phyloP scores from a whole-genome alignment of 768 basidiomycete species.

The Boletus rex-veris region DNA sequence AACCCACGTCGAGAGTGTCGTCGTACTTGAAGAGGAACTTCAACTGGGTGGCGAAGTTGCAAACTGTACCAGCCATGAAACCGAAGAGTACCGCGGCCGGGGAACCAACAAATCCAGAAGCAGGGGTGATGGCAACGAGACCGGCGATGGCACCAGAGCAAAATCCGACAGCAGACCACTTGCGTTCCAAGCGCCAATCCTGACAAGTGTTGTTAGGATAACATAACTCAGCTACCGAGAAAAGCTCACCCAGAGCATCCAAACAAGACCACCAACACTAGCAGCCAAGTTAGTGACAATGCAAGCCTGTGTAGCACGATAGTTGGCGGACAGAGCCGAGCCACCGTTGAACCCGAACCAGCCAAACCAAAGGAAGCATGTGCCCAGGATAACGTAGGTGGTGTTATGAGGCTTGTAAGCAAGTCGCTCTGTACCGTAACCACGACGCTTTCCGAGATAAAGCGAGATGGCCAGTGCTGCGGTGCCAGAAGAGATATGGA shows the following conservation, averaged over 20 bases:
- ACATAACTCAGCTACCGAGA: neutral
- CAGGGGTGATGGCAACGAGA: slow-evolving; percentile 88
- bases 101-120: slow-evolving; percentile 74
- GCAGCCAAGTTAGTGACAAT: slow-evolving; percentile 94
- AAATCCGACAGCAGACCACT: slow-evolving; percentile 93
- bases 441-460: slow-evolving; percentile 87
- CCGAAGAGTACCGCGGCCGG: slow-evolving; percentile 87
- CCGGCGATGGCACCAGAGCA: slow-evolving; percentile 94
- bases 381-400: slow-evolving; percentile 90
- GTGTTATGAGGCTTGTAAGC: slow-evolving; percentile 96
- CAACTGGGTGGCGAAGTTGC: slow-evolving; percentile 95
- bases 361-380: slow-evolving; percentile 89
- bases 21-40: slow-evolving; percentile 79
- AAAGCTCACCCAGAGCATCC: slow-evolving; percentile 79
- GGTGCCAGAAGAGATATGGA: slow-evolving; percentile 92
- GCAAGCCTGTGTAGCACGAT: slow-evolving; percentile 84
- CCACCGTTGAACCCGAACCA: slow-evolving; percentile 98
- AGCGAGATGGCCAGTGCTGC: slow-evolving; percentile 89
- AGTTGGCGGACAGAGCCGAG: slow-evolving; percentile 82
- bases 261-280: slow-evolving; percentile 80
- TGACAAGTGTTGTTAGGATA: slow-evolving; percentile 17
- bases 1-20: slow-evolving; percentile 72
- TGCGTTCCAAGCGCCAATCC: slow-evolving; percentile 90
- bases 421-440: slow-evolving; percentile 86
- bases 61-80: slow-evolving; percentile 74